Evolutionary conservation across 225 moss, liverwort and hornwort genomes (phyloP).

Genomic region (Sphagnum contortum): DNA sequence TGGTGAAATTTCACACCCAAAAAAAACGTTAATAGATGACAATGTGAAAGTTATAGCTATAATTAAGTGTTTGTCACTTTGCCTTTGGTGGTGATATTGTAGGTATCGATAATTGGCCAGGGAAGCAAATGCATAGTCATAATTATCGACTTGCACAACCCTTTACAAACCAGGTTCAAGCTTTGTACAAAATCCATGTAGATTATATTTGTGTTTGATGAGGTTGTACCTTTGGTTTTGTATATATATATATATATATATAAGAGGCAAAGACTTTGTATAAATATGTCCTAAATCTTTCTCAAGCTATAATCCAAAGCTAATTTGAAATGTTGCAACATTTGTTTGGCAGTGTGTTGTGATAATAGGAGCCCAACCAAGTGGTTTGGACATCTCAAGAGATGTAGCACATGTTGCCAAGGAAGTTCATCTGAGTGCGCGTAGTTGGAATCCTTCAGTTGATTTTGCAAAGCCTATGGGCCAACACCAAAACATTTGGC

Average conservation of each 20-base stretch:
- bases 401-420: constrained; percentile 58
- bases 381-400: constrained; percentile 65
- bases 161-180: constrained; percentile 67
- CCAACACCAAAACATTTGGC: constrained; percentile 47
- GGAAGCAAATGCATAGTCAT: constrained; percentile 81
- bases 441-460: constrained; percentile 41
- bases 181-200: background rate
- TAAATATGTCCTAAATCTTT: background rate
- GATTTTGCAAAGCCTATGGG: constrained; percentile 27
- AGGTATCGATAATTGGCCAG: constrained; percentile 83
- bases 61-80: no score
- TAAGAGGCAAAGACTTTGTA: no score
- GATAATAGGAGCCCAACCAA: constrained; percentile 60
- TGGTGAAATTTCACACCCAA: no score
- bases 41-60: no score
- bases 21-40: no score
- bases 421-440: constrained; percentile 70
- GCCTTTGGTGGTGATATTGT: constrained; percentile 1
- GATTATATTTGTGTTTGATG: no score
- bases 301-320: background rate
- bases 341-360: constrained; percentile 49
- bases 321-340: constrained; percentile 11
- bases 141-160: constrained; percentile 69
- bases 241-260: no score
- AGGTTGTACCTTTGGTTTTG: background rate